Evolutionary conservation across 2,329 filamentous ascomycete genomes (phyloP), one percentile per base, ranked within the genome.

Genomic region (Hymenoscyphus occultus): DNA sequence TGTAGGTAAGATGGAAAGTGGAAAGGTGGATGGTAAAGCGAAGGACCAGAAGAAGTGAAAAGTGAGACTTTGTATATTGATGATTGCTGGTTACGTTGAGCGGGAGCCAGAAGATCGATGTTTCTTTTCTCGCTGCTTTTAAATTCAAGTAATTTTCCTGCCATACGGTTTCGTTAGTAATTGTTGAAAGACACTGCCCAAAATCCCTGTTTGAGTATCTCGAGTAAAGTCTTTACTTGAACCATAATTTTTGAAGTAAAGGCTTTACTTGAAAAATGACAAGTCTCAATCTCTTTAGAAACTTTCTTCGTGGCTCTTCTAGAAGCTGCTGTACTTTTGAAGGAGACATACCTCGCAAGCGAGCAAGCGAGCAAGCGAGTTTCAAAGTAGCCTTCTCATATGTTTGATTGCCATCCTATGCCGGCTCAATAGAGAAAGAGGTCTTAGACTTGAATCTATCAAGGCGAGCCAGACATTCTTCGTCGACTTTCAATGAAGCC

Each of bases 401-500:
- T 22, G 45, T 48, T 14, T 79, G 68, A 19, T 70, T 64, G 14
- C 72, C 74, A 31, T 73, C 76, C 1, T 61, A 65, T 48, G 66
- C 62, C 0, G 72, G 77, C 0, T 78, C 80, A 12, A 83, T 69
- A 0, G 80, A 79, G 28, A 78, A 68, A 10, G 80, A 74, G 0
- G 80, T 82, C 60, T 80, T 74, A 10, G 75, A 74, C 42, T 79
- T 74, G 65, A 84, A 84, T 35, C 77, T 76, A 6, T 77, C 70
- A 10, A 83, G 70, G 1, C 78, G 70, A 13, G 75, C 74, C 58
- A 80, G 69, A 64, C 64, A 48, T 35, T 67, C 12, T n/a, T 56
- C 62, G 56, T 74, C 70, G 28, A 71, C 58, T 16, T 69, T 39
- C 12, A 71, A 51, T 2, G 31, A 58, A 2, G 63, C 48, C 22